Conservation (phyloP, 441 rosid genomes). For the Raphanus hybrid region DNA sequence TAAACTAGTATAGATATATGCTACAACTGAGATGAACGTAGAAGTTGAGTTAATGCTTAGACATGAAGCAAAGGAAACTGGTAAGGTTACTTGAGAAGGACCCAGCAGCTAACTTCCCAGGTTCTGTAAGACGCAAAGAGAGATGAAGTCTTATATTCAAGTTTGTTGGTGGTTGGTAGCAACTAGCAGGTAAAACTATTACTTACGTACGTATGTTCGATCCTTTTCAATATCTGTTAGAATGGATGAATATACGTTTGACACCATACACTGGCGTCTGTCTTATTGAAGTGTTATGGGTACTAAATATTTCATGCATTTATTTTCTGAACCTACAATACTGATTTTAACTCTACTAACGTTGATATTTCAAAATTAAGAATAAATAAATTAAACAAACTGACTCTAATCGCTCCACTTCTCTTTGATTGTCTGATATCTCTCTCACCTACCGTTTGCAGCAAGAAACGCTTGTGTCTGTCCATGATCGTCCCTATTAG, state of each 20-base stretch:
- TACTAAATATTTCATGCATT: not conserved
- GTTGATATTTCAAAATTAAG: not conserved
- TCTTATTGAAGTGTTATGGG: not conserved
- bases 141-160: conserved; percentile 36
- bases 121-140: conserved; percentile 61
- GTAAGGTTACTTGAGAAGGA: conserved; percentile 49
- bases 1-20: conserved; percentile 10
- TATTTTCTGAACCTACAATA: not conserved
- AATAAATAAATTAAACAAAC: not conserved
- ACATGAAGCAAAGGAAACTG: conserved; percentile 47
- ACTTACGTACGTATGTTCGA: not conserved
- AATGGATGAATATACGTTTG: not conserved
- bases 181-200: not conserved
- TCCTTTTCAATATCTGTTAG: too few relatives aligned
- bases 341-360: not conserved
- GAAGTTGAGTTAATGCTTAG: conserved; percentile 56
- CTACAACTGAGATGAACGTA: conserved; percentile 13
- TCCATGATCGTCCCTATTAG: conserved; percentile 28
- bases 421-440: not conserved
- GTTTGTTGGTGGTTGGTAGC: conserved; percentile 42
- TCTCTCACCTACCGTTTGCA: conserved; percentile 27
- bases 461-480: conserved; percentile 12
- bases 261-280: not conserved
- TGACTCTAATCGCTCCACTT: not conserved
- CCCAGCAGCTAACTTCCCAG: conserved; percentile 55